phyloP scores from a whole-genome alignment of 1,284 basidiomycete genomes.

The Mycena sp. region DNA sequence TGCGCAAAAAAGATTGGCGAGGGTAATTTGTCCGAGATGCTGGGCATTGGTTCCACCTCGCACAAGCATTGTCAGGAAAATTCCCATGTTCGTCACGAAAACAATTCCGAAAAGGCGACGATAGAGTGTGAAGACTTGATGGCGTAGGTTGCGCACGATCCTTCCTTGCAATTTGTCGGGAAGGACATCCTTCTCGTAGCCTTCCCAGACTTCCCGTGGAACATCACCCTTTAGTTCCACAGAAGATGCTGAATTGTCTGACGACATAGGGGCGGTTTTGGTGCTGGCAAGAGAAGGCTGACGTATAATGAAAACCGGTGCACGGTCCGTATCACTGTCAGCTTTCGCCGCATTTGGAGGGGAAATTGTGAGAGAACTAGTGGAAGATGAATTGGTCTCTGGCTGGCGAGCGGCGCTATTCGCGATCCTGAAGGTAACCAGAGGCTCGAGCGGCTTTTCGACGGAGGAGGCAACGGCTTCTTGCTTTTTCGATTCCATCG shows the following conservation, averaged over 20 bases:
- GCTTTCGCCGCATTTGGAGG: background rate
- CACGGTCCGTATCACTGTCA: background rate
- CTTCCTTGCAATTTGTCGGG: slow-evolving; percentile 61
- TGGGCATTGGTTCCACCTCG: slow-evolving; percentile 53
- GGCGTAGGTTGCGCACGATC: slow-evolving; percentile 58
- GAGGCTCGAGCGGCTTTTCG: slow-evolving; percentile 16
- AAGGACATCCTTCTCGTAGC: slow-evolving; percentile 58
- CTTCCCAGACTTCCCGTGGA: slow-evolving; percentile 50
- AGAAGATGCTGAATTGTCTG: slow-evolving; percentile 4
- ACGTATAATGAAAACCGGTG: slow-evolving; percentile 14
- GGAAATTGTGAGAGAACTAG: slow-evolving; percentile 20
- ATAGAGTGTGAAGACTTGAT: slow-evolving; percentile 64
- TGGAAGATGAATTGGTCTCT: slow-evolving; percentile 16
- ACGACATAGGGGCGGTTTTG: background rate
- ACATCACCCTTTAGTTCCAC: background rate
- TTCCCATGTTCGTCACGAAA: slow-evolving; percentile 61
- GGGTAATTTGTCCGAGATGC: slow-evolving; percentile 57
- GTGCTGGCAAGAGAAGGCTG: slow-evolving; percentile 5
- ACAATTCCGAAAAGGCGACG: slow-evolving; percentile 66
- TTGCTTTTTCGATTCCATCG: slow-evolving; percentile 34
- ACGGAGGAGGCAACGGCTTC: slow-evolving; percentile 7
- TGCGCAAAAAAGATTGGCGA: slow-evolving; percentile 62
- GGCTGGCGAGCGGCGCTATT: slow-evolving; percentile 1
- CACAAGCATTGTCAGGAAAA: slow-evolving; percentile 57
- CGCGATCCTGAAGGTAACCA: slow-evolving; percentile 21